phyloP scores from a whole-genome alignment of 179 eudicot species.

The Actinidia polygama region DNA sequence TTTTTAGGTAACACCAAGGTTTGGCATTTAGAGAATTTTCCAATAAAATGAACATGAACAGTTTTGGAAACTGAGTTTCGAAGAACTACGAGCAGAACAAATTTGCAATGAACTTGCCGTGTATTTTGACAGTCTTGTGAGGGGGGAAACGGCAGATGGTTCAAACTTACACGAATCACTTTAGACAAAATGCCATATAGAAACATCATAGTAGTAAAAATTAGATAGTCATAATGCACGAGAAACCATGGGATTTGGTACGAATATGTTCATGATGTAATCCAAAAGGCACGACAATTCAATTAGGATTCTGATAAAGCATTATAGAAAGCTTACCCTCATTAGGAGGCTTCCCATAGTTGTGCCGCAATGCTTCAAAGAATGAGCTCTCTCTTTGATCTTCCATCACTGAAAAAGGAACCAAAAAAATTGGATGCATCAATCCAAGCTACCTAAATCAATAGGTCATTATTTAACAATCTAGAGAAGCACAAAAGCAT shows the following conservation, averaged over 20 bases:
- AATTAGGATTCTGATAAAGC: neutral
- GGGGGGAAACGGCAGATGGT: neutral
- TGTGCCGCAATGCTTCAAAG: slow-evolving; percentile 36
- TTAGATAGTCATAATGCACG: neutral
- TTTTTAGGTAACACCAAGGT: neutral
- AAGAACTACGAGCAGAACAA: neutral
- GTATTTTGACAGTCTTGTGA: neutral
- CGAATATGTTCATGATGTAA: neutral
- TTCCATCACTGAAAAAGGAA: slow-evolving; percentile 39
- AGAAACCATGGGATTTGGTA: neutral
- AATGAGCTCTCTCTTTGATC: slow-evolving; percentile 43
- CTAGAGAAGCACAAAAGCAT: slow-evolving; percentile 14
- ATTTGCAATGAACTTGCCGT: neutral
- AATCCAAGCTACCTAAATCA: neutral
- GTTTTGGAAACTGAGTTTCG: neutral
- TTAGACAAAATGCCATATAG: neutral
- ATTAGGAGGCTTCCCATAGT: slow-evolving; percentile 45
- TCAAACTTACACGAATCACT: neutral
- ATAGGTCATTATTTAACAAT: neutral
- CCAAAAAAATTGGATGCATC: neutral
- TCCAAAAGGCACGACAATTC: neutral
- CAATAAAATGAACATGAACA: neutral
- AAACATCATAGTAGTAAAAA: neutral
- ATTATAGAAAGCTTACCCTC: slow-evolving; percentile 29
- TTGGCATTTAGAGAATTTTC: neutral